A percentile compares a stretch with the other conserved stretches of the same genome.
Conservation (phyloP, 2,329 filamentous ascomycete species). For the Colletotrichum graminicola region DNA sequence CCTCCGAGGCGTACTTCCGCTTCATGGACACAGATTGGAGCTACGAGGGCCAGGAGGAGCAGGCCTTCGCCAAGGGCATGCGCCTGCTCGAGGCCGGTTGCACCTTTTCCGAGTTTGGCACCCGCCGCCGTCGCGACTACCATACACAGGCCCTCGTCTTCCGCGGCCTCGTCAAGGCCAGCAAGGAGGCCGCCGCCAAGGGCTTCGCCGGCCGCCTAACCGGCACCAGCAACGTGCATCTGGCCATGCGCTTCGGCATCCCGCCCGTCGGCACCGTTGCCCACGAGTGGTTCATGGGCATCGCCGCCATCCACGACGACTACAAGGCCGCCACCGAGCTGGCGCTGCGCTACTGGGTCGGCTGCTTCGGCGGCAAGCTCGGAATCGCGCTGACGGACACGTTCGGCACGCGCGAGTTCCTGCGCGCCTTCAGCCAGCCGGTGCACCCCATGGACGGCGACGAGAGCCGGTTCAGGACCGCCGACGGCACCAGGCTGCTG, state of each 20-base stretch:
- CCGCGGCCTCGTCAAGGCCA: slow-evolving; percentile 83
- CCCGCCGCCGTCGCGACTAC: slow-evolving; percentile 88
- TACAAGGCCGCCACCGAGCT: slow-evolving; percentile 88
- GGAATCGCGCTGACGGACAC: slow-evolving; percentile 95
- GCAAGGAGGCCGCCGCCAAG: slow-evolving; percentile 74
- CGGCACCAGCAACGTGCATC: slow-evolving; percentile 96
- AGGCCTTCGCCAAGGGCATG: slow-evolving; percentile 84
- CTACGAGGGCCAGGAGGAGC: slow-evolving; percentile 87
- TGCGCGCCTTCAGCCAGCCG: slow-evolving; percentile 83
- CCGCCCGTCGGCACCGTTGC: slow-evolving; percentile 88
- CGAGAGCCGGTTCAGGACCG: slow-evolving; percentile 55
- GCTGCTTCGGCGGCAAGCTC: slow-evolving; percentile 87
- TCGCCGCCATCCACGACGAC: slow-evolving; percentile 88
- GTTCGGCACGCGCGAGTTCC: slow-evolving; percentile 91
- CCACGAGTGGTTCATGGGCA: slow-evolving; percentile 99
- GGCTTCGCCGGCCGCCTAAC: slow-evolving; percentile 80
- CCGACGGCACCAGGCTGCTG: slow-evolving; percentile 55
- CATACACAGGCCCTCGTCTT: slow-evolving; percentile 95
- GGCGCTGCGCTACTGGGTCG: slow-evolving; percentile 88
- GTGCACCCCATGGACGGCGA: slow-evolving; percentile 60
- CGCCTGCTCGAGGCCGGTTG: slow-evolving; percentile 85
- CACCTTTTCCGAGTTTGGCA: slow-evolving; percentile 93
- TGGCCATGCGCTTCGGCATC: slow-evolving; percentile 92
- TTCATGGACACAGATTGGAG: slow-evolving; percentile 96
- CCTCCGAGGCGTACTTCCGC: slow-evolving; percentile 97